Evolutionary conservation across 148 eudicot genomes (phyloP).

Genomic region (Fallopia convolvulus): DNA sequence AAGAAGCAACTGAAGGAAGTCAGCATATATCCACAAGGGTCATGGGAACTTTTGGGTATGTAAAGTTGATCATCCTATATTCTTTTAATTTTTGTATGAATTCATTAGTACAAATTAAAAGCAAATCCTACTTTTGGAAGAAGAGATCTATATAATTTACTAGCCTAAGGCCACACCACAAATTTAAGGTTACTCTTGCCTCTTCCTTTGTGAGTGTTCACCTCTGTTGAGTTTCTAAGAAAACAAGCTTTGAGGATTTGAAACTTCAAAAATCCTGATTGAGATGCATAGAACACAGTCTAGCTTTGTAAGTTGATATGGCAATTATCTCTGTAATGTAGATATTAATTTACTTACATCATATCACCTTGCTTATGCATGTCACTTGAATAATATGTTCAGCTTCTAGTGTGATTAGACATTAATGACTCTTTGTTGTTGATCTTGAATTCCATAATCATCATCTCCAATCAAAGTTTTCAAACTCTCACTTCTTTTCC

Average conservation of each 20-base stretch:
- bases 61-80: background rate
- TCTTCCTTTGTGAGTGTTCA: too few relatives aligned
- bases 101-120: background rate
- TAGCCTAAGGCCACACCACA: too few relatives aligned
- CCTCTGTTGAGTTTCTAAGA: background rate
- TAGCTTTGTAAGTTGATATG: conserved; percentile 11
- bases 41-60: conserved; percentile 14
- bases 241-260: background rate
- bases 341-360: conserved; percentile 1
- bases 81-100: background rate
- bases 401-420: too few relatives aligned
- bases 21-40: conserved; percentile 8
- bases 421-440: too few relatives aligned
- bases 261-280: background rate
- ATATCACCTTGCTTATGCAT: background rate
- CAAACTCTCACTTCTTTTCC: too few relatives aligned
- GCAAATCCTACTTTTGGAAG: background rate
- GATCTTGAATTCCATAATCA: too few relatives aligned
- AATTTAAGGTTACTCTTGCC: too few relatives aligned
- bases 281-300: conserved; percentile 7
- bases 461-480: too few relatives aligned
- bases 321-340: conserved; percentile 4
- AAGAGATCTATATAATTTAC: too few relatives aligned
- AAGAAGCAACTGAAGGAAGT: conserved; percentile 5
- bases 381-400: too few relatives aligned